A percentile compares a stretch with the other conserved stretches of the same genome.
These are phyloP conservation scores for Fusarium zealandicum DNA, from an alignment of 2,329 filamentous ascomycete species.

Conservation along the genomic window DNA sequence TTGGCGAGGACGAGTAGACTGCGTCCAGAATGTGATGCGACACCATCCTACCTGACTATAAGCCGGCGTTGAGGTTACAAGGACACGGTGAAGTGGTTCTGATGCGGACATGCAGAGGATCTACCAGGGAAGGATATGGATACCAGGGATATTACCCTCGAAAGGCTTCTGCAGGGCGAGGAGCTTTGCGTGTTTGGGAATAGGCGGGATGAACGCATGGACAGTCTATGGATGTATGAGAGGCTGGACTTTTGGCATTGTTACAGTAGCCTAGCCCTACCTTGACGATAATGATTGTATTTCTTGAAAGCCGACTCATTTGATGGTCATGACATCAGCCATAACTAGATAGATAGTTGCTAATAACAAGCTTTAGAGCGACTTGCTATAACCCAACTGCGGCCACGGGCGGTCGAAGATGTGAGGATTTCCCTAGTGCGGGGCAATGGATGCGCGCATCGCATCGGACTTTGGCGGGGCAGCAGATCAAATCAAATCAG, in stretches of 20 bases:
- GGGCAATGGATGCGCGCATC: conserved; percentile 12
- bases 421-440: conserved; percentile 8
- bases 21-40: conserved; percentile 13
- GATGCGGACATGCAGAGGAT: conserved; percentile 11
- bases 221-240: conserved; percentile 2
- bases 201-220: conserved; percentile 16
- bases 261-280: conserved; percentile 4
- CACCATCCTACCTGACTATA: conserved; percentile 28
- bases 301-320: conserved; percentile 6
- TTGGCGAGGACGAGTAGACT: conserved; percentile 51
- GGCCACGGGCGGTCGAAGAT: not conserved
- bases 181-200: conserved; percentile 2
- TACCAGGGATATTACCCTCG: conserved; percentile 23
- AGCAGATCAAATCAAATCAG: conserved; percentile 9
- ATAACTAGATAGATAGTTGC: not conserved
- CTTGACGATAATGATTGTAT: conserved; percentile 33
- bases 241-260: not conserved
- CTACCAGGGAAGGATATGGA: conserved; percentile 30
- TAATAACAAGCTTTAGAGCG: no score
- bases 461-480: conserved; percentile 17
- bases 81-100: conserved; percentile 24
- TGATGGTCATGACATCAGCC: not conserved
- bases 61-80: conserved; percentile 25
- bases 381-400: no score
- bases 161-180: conserved; percentile 7